A percentile compares a stretch with the other conserved stretches of the same genome.
Evolutionary conservation across 331 rosid species (phyloP).

Genomic region (Malus hybrid): DNA sequence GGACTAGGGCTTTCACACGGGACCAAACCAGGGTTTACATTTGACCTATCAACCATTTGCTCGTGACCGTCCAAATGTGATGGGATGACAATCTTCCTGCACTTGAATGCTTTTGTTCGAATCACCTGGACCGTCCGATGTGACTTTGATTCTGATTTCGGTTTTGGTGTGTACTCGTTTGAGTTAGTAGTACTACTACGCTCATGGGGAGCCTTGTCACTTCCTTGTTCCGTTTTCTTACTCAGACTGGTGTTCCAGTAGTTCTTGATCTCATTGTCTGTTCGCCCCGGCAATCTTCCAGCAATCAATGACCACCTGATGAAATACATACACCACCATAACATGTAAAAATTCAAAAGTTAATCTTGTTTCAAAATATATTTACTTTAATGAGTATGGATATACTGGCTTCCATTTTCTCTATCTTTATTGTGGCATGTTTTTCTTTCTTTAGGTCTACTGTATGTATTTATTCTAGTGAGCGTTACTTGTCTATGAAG

Average conservation of each 20-base stretch:
- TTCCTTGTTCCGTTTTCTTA: not conserved
- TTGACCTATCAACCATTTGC: not conserved
- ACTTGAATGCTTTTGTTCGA: slow-evolving; percentile 17
- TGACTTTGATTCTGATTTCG: not conserved
- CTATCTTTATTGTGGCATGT: too few relatives aligned
- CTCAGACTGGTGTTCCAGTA: slow-evolving; percentile 19
- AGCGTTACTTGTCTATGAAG: too few relatives aligned
- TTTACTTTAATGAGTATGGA: not conserved
- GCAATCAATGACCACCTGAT: slow-evolving; percentile 21
- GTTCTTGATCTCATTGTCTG: slow-evolving; percentile 28
- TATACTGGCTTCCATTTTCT: not conserved
- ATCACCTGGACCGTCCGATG: not conserved
- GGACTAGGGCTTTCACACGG: not conserved
- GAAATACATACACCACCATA: not conserved
- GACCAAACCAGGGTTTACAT: not conserved
- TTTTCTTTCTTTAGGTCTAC: too few relatives aligned
- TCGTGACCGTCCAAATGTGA: not conserved
- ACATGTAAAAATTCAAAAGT: not conserved
- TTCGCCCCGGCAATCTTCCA: slow-evolving; percentile 22
- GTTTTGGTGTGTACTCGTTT: not conserved
- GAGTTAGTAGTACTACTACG: not conserved
- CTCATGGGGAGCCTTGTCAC: not conserved
- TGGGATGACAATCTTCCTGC: slow-evolving; percentile 7
- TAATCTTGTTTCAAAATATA: not conserved
- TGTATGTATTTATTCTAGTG: too few relatives aligned